Conservation (phyloP, 495 filamentous ascomycete species). For the Pseudevernia furfuracea region DNA sequence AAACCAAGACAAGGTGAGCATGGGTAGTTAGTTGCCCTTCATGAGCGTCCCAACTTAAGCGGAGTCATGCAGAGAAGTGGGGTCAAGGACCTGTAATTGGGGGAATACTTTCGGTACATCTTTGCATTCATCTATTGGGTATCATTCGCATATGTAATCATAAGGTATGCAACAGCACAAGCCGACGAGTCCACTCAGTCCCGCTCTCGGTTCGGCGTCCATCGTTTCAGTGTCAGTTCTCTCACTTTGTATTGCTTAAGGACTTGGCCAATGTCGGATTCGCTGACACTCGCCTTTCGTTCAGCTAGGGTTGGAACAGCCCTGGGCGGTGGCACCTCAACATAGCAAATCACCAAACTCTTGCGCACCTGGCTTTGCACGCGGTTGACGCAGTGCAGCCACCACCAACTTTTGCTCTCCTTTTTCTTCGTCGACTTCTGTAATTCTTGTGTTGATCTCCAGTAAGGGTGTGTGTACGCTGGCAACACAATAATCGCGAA, state of each 20-base stretch:
- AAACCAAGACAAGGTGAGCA: too few relatives aligned
- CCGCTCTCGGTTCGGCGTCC: conserved; percentile 71
- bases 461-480: conserved; percentile 68
- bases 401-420: conserved; percentile 67
- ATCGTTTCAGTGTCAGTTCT: conserved; percentile 75
- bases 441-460: conserved; percentile 49
- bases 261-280: conserved; percentile 52
- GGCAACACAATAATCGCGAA: conserved; percentile 82
- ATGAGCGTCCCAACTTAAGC: not conserved
- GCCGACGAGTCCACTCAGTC: conserved; percentile 37
- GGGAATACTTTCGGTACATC: not conserved
- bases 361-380: conserved; percentile 88
- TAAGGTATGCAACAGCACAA: not conserved
- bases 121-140: conserved; percentile 1
- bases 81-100: not conserved
- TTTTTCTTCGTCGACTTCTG: conserved; percentile 40
- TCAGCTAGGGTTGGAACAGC: conserved; percentile 14
- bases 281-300: conserved; percentile 31
- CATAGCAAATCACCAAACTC: conserved; percentile 77
- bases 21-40: too few relatives aligned
- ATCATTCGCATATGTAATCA: conserved; percentile 2
- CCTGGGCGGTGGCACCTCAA: conserved; percentile 75
- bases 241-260: conserved; percentile 68
- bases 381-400: conserved; percentile 84
- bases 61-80: not conserved